A percentile compares a stretch with the other conserved stretches of the same genome.
These are phyloP conservation scores for Gracilaria vermiculophylla DNA, from an alignment of 23 red algal genomes.

Conservation along the genomic window DNA sequence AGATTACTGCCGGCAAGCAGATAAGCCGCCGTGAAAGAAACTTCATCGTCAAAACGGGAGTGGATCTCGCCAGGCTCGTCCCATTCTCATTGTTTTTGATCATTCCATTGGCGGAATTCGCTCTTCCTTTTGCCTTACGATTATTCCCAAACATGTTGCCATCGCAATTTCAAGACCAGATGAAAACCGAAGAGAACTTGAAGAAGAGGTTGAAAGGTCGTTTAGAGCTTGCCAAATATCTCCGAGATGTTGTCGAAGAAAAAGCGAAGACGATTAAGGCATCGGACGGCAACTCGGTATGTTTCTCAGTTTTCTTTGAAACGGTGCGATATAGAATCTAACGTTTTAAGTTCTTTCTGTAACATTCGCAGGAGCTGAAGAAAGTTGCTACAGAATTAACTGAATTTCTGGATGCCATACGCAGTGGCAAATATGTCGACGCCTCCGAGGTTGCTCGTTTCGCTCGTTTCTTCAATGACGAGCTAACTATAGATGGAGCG, in stretches of 20 bases:
- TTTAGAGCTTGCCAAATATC: conserved; percentile 94
- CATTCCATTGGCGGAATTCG: conserved; percentile 97
- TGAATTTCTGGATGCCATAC: conserved; percentile 79
- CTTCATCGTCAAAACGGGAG: conserved; percentile 88
- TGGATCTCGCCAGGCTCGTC: conserved; percentile 89
- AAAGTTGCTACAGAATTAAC: conserved; percentile 82
- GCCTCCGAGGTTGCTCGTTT: conserved; percentile 78
- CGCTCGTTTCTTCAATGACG: conserved; percentile 90
- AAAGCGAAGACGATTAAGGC: conserved; percentile 80
- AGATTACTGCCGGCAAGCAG: conserved; percentile 78
- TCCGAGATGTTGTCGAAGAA: conserved; percentile 94
- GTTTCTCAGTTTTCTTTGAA: background rate
- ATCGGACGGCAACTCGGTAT: conserved; percentile 66
- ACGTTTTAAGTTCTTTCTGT: background rate
- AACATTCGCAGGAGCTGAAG: conserved; percentile 40
- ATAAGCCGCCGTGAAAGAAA: conserved; percentile 92
- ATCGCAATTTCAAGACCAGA: conserved; percentile 97
- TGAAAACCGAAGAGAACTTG: conserved; percentile 94
- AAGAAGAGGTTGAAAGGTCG: conserved; percentile 87
- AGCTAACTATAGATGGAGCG: conserved; percentile 88
- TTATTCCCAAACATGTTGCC: conserved; percentile 99
- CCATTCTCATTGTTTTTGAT: conserved; percentile 97
- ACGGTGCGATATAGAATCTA: background rate
- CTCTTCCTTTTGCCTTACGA: conserved; percentile 88
- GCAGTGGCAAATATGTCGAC: conserved; percentile 77